Evolutionary conservation across 805 yeast genomes (phyloP).

Genomic region (Ogataea allantospora): DNA sequence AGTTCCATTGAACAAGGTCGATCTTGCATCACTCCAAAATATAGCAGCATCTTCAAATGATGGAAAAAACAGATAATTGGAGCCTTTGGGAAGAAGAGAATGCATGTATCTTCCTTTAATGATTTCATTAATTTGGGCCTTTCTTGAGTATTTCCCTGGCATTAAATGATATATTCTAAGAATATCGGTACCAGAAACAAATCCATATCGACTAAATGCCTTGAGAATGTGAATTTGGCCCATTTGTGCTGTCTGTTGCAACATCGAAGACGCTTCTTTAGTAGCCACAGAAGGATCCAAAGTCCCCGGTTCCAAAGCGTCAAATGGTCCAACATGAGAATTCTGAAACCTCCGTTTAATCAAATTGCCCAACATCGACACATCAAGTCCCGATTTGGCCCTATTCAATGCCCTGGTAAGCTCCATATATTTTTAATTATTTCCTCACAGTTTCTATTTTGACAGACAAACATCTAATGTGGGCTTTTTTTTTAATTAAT

Average conservation of each 20-base stretch:
- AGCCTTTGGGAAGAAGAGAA: conserved; percentile 43
- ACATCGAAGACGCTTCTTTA: neutral
- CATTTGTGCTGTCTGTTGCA: conserved; percentile 2
- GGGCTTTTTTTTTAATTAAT: conserved; percentile 7
- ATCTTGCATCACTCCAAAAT: conserved; percentile 49
- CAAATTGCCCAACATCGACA: neutral
- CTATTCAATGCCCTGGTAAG: conserved; percentile 1
- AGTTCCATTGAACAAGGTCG: conserved; percentile 48
- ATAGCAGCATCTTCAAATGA: conserved; percentile 47
- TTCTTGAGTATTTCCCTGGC: conserved; percentile 25
- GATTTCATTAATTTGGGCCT: conserved; percentile 35
- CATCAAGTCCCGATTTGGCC: neutral
- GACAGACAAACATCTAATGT: conserved; percentile 1
- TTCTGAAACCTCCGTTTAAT: neutral
- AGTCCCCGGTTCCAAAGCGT: neutral
- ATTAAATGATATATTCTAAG: conserved; percentile 34
- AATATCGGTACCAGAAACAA: conserved; percentile 40
- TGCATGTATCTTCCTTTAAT: conserved; percentile 50
- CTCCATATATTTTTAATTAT: neutral
- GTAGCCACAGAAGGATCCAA: conserved; percentile 1
- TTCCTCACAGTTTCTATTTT: conserved; percentile 3
- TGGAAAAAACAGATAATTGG: conserved; percentile 54
- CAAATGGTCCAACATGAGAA: neutral
- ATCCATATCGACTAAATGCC: conserved; percentile 39
- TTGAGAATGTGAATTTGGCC: conserved; percentile 29